These are phyloP conservation scores for Neofusicoccum sp. DNA, from an alignment of 2,329 filamentous ascomycete genomes.

Conservation along the genomic window DNA sequence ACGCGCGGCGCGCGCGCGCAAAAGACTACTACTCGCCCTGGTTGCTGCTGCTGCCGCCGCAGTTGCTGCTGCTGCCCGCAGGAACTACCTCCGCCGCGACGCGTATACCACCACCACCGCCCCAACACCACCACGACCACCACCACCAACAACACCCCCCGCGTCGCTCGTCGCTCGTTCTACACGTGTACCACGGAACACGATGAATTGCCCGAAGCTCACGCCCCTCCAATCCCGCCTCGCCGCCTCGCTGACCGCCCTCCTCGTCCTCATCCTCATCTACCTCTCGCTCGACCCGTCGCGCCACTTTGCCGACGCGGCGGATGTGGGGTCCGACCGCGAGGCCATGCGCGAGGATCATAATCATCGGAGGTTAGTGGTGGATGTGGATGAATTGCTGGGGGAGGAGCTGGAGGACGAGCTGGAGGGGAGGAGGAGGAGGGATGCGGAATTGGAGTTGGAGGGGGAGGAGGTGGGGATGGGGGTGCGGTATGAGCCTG, in stretches of 20 bases:
- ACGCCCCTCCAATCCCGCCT: slow-evolving; percentile 71
- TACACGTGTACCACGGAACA: neutral
- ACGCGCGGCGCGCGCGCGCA: too few relatives aligned
- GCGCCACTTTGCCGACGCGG: slow-evolving; percentile 56
- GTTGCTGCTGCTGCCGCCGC: too few relatives aligned
- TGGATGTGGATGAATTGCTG: slow-evolving; percentile 48
- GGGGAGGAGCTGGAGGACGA: slow-evolving; percentile 47
- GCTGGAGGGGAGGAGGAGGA: slow-evolving; percentile 34
- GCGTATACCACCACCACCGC: too few relatives aligned
- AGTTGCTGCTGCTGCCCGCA: too few relatives aligned
- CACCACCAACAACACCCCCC: too few relatives aligned
- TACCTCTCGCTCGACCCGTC: slow-evolving; percentile 56
- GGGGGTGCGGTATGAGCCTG: slow-evolving; percentile 54
- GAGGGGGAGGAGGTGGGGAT: slow-evolving; percentile 28
- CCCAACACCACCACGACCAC: too few relatives aligned
- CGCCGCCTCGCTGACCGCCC: slow-evolving; percentile 63
- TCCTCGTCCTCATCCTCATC: slow-evolving; percentile 58
- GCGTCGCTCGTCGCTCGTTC: too few relatives aligned
- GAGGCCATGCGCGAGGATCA: slow-evolving; percentile 45
- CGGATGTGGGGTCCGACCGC: slow-evolving; percentile 49
- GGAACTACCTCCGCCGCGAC: too few relatives aligned
- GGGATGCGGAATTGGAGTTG: slow-evolving; percentile 36
- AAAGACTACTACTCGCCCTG: too few relatives aligned
- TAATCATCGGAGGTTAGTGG: slow-evolving; percentile 55
- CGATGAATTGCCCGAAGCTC: slow-evolving; percentile 43